A percentile compares a stretch with the other conserved stretches of the same genome.
Conservation (phyloP, 2,329 filamentous ascomycete genomes). For the Sporothrix variecibatus region DNA sequence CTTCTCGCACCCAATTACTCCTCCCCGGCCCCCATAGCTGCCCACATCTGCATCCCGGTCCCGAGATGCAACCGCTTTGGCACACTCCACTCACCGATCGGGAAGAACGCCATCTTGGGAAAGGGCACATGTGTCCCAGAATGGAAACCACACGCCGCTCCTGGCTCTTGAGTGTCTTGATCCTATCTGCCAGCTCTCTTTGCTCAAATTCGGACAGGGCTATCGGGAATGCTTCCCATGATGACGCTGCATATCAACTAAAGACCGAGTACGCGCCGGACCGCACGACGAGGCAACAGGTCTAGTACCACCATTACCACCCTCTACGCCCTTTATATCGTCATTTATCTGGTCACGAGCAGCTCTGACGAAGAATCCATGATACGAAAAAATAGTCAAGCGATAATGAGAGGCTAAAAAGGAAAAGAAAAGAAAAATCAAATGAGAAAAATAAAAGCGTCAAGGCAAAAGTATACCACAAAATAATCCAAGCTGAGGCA, state of each 20-base stretch:
- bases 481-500: not conserved
- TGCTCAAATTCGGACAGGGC: not conserved
- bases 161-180: not conserved
- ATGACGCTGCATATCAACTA: not conserved
- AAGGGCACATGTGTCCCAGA: not conserved
- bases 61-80: not conserved
- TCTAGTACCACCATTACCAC: not conserved
- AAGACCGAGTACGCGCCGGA: not conserved
- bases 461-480: not conserved
- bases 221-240: not conserved
- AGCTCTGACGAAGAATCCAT: not conserved
- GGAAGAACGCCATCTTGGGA: slow-evolving; percentile 24
- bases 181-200: too few relatives aligned
- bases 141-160: not conserved
- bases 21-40: not conserved
- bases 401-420: not conserved
- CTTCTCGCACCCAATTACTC: not conserved
- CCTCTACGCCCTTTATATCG: not conserved
- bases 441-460: not conserved
- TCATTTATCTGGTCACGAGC: not conserved
- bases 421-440: not conserved
- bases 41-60: not conserved
- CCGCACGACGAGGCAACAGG: not conserved
- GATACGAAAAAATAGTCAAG: not conserved
- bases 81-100: not conserved